Percentiles rank a stretch among this genome's conserved stretches.
Conservation (phyloP, 2,329 filamentous ascomycete species). For the Alternaria novae-zelandiae region DNA sequence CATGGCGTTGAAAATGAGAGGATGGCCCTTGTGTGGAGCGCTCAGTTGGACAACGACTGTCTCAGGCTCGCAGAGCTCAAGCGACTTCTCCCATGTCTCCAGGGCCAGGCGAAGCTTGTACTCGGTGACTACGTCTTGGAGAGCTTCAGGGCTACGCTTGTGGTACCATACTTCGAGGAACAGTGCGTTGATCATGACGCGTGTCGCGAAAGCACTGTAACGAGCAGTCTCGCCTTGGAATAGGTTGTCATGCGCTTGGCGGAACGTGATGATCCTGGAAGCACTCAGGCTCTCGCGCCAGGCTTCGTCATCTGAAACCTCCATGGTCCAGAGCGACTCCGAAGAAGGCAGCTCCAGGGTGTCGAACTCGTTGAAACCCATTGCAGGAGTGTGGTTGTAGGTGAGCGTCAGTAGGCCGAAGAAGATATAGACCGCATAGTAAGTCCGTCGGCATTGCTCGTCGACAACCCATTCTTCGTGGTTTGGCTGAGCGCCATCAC, state of each 20-base stretch:
- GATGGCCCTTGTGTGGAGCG: conserved; percentile 94
- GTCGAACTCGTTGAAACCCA: conserved; percentile 98
- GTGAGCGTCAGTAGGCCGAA: conserved; percentile 93
- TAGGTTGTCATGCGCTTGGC: conserved; percentile 91
- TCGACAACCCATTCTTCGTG: conserved; percentile 95
- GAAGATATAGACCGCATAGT: conserved; percentile 99
- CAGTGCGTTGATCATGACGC: conserved; percentile 97
- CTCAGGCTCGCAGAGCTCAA: conserved; percentile 92
- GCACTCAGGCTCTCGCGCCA: conserved; percentile 81
- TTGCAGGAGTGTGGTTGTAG: conserved; percentile 97
- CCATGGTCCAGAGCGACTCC: conserved; percentile 91
- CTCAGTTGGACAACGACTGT: conserved; percentile 86
- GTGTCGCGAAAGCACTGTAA: conserved; percentile 96
- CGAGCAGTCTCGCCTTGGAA: conserved; percentile 90
- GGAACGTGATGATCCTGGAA: conserved; percentile 81
- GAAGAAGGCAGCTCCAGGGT: conserved; percentile 90
- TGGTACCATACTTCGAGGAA: conserved; percentile 99
- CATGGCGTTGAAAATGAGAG: conserved; percentile 97
- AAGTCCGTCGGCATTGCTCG: conserved; percentile 93
- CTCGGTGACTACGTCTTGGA: conserved; percentile 96
- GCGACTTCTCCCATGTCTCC: conserved; percentile 98
- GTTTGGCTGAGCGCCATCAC: conserved; percentile 75
- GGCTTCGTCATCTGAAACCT: conserved; percentile 75
- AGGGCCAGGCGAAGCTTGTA: conserved; percentile 95
- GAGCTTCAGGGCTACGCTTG: conserved; percentile 95